Base-by-base conservation (phyloP, 2,329 filamentous ascomycete genomes). In the Metarhizium guizhouense region DNA sequence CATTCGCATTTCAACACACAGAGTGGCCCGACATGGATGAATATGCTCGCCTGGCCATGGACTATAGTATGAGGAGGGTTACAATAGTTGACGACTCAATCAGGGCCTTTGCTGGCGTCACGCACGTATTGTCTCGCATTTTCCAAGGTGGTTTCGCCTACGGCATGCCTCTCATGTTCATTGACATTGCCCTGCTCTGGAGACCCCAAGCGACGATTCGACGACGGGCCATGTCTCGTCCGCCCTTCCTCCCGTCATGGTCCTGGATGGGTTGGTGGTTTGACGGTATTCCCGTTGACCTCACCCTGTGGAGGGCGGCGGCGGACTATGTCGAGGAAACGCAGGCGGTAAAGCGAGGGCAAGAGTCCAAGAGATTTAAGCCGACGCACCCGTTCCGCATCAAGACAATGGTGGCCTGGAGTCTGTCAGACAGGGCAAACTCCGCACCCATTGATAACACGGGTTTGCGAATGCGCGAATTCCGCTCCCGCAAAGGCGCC, bases 221-320 rank as follows among this genome's bases (percentile, higher is more conserved):
- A 30, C 65, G 74, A 18, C 63, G 73, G 25, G 68, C 69, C 6
- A 60, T 72, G 6, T 63, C 69, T 3, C 66, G 67, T 0, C 65
- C 70, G 11, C 68, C 72, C 2, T 73, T 72, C 53, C 63, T 76
- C 6, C 74, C 74, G 0, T 74, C 72, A 4, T 76, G 74, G 74
- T 74, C 73, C 34, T 76, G 74, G 74, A 72, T 76, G 69, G 74
- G 74, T 25, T 76, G 74, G 74, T 75, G 72, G 69, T 74, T 73
- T 55, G 74, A 76, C 55, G 72, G 69, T 32, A 65, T 75, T 14
- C 68, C 73, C 6, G 70, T 72, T 14, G 74, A 76, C 54, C 58
- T 76, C 55, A 65, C 63, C 6, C 63, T 76, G 11, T 76, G 74
- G 74, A 68, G 68, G 51, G 72, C 73, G 1, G 70, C 72, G 1